phyloP scores from a whole-genome alignment of 768 basidiomycete genomes.

The Lactifluus rugatus region DNA sequence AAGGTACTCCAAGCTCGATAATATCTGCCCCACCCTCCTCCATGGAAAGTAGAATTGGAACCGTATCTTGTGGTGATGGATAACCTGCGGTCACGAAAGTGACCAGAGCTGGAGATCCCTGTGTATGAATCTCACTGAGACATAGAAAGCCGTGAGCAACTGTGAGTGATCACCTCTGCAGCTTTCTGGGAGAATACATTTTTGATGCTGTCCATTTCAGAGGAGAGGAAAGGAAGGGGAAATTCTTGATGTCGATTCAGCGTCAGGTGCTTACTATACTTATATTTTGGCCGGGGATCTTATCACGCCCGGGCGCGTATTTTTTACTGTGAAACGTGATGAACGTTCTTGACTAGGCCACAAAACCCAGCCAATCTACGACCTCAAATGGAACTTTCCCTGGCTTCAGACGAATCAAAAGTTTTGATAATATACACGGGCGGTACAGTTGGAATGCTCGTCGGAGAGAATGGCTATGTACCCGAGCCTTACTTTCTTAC shows the following conservation, averaged over 20 bases:
- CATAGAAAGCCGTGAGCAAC: not conserved
- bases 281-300: not conserved
- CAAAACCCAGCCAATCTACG: not conserved
- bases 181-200: conserved; percentile 62
- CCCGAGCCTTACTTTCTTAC: conserved; percentile 85
- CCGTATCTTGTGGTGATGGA: conserved; percentile 69
- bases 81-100: conserved; percentile 95
- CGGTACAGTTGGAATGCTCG: conserved; percentile 85
- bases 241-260: not conserved
- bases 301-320: not conserved
- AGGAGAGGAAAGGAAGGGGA: not conserved
- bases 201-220: conserved; percentile 57
- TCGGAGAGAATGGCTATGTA: conserved; percentile 65
- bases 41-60: conserved; percentile 83
- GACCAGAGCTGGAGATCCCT: conserved; percentile 57
- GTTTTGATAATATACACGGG: conserved; percentile 89
- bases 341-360: not conserved
- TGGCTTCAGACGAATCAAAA: conserved; percentile 55
- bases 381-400: conserved; percentile 36
- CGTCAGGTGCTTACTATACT: not conserved
- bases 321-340: not conserved
- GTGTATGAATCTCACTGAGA: conserved; percentile 7
- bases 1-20: conserved; percentile 91
- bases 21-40: conserved; percentile 89
- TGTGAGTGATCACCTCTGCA: conserved; percentile 32